Conservation (phyloP, 2,329 filamentous ascomycete genomes). For the Penicillium hordei region DNA sequence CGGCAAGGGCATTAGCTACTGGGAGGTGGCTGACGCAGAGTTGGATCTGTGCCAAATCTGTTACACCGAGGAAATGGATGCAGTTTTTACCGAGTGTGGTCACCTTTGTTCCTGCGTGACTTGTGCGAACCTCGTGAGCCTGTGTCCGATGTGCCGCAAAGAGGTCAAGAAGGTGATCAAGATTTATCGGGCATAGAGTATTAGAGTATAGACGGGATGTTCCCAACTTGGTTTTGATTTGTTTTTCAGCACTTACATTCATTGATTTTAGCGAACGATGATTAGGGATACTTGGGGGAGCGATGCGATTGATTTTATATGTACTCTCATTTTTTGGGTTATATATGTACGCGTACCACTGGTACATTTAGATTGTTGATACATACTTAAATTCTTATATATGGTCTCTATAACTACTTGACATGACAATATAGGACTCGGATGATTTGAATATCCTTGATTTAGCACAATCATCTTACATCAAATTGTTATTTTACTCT, state of each 20-base stretch:
- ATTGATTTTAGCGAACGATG: slow-evolving; percentile 10
- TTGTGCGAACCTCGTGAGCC: slow-evolving; percentile 60
- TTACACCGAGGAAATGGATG: slow-evolving; percentile 60
- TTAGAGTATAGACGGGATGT: slow-evolving; percentile 5
- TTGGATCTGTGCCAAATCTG: slow-evolving; percentile 62
- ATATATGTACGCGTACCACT: not conserved
- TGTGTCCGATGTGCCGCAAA: slow-evolving; percentile 62
- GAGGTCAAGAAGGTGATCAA: slow-evolving; percentile 58
- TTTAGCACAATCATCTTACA: not conserved
- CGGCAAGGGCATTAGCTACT: slow-evolving; percentile 62
- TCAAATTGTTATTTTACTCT: not conserved
- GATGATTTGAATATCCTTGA: not conserved
- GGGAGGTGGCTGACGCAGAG: slow-evolving; percentile 62
- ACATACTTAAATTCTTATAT: not conserved
- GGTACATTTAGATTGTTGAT: slow-evolving; percentile 13
- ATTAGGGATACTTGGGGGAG: slow-evolving; percentile 1
- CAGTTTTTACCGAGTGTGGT: slow-evolving; percentile 63
- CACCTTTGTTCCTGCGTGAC: slow-evolving; percentile 61
- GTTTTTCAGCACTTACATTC: slow-evolving; percentile 1
- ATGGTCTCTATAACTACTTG: not conserved
- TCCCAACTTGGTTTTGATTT: not conserved
- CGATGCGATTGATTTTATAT: not conserved
- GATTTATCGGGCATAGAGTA: slow-evolving; percentile 50
- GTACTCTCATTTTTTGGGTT: slow-evolving; percentile 2
- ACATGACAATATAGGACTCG: not conserved